A percentile compares a stretch with the other conserved stretches of the same genome.
Evolutionary conservation across 2,329 filamentous ascomycete genomes (phyloP).

Genomic region (Neofusicoccum ribis): DNA sequence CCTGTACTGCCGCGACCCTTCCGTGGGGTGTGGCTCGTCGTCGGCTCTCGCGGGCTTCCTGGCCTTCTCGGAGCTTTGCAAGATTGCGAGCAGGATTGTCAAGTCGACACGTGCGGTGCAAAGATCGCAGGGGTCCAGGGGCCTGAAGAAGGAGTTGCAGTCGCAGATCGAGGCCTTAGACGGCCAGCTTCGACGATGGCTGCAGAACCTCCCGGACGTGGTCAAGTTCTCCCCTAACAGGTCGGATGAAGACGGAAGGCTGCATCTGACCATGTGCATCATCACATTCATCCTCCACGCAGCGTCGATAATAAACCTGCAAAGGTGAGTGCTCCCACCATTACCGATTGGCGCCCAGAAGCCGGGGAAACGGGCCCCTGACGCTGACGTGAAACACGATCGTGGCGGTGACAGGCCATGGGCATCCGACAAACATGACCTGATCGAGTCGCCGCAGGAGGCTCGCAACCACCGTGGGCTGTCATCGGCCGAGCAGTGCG

Average conservation of each 20-base stretch:
- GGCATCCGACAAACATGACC: conserved; percentile 9
- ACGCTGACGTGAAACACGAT: neutral
- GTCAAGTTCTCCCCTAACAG: conserved; percentile 8
- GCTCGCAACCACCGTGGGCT: neutral
- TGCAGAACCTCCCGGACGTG: neutral
- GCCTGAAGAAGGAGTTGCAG: neutral
- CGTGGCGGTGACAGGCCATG: neutral
- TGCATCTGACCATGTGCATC: conserved; percentile 9
- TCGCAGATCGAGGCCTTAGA: neutral
- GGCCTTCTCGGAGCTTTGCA: conserved; percentile 4
- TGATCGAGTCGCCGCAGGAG: conserved; percentile 2
- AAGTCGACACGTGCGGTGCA: neutral
- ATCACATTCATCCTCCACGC: conserved; percentile 7
- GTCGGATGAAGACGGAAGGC: neutral
- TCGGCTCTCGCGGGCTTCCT: neutral
- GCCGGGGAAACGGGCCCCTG: neutral
- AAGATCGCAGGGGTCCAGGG: neutral
- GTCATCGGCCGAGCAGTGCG: conserved; percentile 11
- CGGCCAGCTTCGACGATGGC: neutral
- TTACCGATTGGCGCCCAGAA: neutral
- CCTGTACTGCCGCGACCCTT: neutral
- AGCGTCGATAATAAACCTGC: conserved; percentile 5
- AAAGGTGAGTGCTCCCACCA: neutral
- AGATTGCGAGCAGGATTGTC: conserved; percentile 4
- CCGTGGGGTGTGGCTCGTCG: neutral